Evolutionary conservation across 225 moss, liverwort and hornwort genomes (phyloP), one percentile per base, ranked within the genome.

Genomic region (Asterella californica): DNA sequence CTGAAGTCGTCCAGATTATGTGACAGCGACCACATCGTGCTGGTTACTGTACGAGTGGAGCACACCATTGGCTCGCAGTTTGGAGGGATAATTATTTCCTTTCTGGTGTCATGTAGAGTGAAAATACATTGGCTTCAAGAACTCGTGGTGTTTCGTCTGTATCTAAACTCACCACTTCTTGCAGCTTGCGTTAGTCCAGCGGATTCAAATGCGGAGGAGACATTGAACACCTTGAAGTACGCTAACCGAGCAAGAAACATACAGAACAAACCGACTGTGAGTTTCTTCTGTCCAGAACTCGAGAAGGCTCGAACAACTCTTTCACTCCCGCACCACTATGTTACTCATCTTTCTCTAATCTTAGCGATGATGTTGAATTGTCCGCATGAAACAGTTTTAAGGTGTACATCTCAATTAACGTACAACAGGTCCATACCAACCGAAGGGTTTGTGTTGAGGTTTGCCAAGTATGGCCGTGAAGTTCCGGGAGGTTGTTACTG

Each of bases 181-280:
- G 89, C 93, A 97, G 97, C 97, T 67, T 97, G 97, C 83, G 97
- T 97, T 32, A 97, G 97, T 82, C 97, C 97, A 78, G 97, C 97
- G 38, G 97, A 97, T 77, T 97, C 94, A 18, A 97, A 97, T 76
- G 97, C 97, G 11, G 97, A 97, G 86, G 97, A 97, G 75, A 97
- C 97, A 4, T 72, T 97, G 53, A 97, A 97, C 54, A 97, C 97
- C 1, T 85, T 97, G 79, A 97, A 97, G 81, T 97, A 97, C 36
- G 97, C 97, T 52, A 97, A 97, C 84, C 87, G 97, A 62, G 93
- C 97, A 0, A 90, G 97, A 50, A 97, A 97, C 73, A 97, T 97
- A 77, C 97, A 97, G 79, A 97, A 97, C 63, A 97, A 97, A 82
- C 97, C 97, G 17, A 94, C 89, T 74, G 97, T 96, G 79, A 82